Percentiles rank a stretch among this genome's conserved stretches.
These are phyloP conservation scores for Melocanna baccifera DNA, from an alignment of 176 grass and related monocot genomes.

Conservation along the genomic window DNA sequence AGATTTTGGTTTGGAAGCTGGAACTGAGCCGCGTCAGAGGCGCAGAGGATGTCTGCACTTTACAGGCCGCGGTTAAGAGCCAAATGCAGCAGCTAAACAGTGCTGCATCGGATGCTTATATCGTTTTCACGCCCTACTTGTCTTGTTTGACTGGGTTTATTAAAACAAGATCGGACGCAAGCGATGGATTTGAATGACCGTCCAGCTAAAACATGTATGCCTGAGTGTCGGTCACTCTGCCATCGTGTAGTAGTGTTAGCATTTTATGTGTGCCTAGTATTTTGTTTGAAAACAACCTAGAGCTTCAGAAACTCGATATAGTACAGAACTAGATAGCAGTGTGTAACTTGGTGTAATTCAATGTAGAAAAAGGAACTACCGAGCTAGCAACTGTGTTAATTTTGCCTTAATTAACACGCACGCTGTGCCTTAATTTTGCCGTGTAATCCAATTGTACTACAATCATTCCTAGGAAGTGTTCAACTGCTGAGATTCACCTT, in stretches of 20 bases:
- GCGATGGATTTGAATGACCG: background rate
- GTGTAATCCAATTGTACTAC: background rate
- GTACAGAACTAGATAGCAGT: background rate
- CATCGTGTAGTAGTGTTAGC: background rate
- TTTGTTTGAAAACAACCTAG: background rate
- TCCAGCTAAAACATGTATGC: background rate
- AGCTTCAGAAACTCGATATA: background rate
- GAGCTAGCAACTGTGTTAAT: too few relatives aligned
- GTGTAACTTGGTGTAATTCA: background rate
- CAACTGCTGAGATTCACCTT: background rate
- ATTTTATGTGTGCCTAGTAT: background rate
- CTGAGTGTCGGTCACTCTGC: background rate
- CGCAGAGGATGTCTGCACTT: slow-evolving; percentile 37
- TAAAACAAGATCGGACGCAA: background rate
- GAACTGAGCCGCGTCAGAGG: background rate
- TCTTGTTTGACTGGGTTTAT: slow-evolving; percentile 21
- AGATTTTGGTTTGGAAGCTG: background rate
- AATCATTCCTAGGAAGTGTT: background rate
- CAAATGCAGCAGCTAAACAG: background rate
- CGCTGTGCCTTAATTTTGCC: background rate
- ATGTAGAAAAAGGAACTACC: background rate
- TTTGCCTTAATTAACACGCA: too few relatives aligned
- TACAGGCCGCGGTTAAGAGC: background rate
- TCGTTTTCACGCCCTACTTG: slow-evolving; percentile 37
- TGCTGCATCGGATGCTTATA: slow-evolving; percentile 27